A percentile compares a stretch with the other conserved stretches of the same genome.
These are phyloP conservation scores for Eudorina sp. DNA, from an alignment of 139 green algal species.

Conservation along the genomic window DNA sequence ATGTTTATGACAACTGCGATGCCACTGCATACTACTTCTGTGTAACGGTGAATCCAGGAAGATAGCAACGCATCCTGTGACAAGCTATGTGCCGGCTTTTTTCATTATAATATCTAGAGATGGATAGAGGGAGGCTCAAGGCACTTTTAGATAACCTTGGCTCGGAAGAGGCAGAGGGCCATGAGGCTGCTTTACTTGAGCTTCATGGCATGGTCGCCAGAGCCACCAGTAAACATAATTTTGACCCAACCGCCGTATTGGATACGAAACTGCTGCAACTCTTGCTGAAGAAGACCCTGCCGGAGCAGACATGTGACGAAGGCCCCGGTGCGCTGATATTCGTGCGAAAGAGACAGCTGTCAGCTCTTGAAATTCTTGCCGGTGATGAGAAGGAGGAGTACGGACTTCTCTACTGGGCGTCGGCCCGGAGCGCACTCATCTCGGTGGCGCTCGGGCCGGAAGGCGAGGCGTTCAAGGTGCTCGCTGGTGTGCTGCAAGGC, in stretches of 20 bases:
- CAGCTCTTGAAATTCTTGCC: slow-evolving; percentile 12
- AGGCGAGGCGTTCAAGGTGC: neutral
- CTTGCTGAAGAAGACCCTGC: slow-evolving; percentile 2
- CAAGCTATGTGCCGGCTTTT: neutral
- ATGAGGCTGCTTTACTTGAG: slow-evolving; percentile 1
- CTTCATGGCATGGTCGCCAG: slow-evolving; percentile 4
- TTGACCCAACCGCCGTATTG: neutral
- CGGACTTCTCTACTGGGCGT: slow-evolving; percentile 33
- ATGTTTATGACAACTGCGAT: neutral
- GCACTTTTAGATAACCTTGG: slow-evolving; percentile 1
- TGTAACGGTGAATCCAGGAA: neutral
- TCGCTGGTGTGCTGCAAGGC: neutral
- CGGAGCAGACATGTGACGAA: slow-evolving; percentile 1
- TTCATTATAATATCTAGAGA: neutral
- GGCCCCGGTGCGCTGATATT: neutral
- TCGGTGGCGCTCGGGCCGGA: slow-evolving; percentile 1
- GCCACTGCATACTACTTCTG: neutral
- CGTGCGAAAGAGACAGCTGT: neutral
- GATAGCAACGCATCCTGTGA: neutral
- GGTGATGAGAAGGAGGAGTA: slow-evolving; percentile 31
- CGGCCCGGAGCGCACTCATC: neutral
- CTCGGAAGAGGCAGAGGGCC: neutral
- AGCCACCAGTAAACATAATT: slow-evolving; percentile 25
- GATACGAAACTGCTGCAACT: slow-evolving; percentile 21
- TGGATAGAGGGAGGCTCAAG: slow-evolving; percentile 22